A percentile compares a stretch with the other conserved stretches of the same genome.
These are phyloP conservation scores for Ailanthus altissimus DNA, from an alignment of 345 rosid species.

Conservation along the genomic window DNA sequence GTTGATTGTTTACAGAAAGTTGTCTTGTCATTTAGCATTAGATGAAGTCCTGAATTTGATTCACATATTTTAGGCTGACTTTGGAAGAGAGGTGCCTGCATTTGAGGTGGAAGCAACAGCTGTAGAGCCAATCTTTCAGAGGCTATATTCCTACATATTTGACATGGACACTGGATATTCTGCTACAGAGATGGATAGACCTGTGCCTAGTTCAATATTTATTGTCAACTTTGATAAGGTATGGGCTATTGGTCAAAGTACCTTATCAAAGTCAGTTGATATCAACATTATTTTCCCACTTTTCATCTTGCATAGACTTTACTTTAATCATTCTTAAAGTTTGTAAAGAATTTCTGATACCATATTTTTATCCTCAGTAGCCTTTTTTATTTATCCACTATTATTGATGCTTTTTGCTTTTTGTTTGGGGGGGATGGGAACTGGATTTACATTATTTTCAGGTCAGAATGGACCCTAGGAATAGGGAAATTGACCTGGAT, in stretches of 20 bases:
- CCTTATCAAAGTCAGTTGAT: conserved; percentile 4
- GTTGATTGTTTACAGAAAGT: conserved; percentile 5
- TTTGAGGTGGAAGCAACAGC: conserved; percentile 89
- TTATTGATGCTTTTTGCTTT: neutral
- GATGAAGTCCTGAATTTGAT: conserved; percentile 14
- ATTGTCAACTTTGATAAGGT: conserved; percentile 96
- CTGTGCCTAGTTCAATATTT: conserved; percentile 85
- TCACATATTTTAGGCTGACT: conserved; percentile 54
- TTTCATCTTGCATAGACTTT: neutral
- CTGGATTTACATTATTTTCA: conserved; percentile 30
- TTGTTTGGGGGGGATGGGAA: conserved; percentile 13
- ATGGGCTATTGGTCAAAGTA: too few species aligned
- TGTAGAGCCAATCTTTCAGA: conserved; percentile 78
- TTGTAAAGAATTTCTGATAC: neutral
- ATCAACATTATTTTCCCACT: neutral
- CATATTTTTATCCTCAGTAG: neutral
- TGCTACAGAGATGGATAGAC: conserved; percentile 61
- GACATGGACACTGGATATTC: conserved; percentile 58
- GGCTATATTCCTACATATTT: conserved; percentile 77
- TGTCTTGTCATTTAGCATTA: neutral
- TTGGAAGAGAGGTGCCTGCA: conserved; percentile 88
- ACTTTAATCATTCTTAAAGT: neutral
- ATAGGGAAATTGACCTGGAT: conserved; percentile 71
- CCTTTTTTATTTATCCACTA: conserved; percentile 11
- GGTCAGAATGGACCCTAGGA: conserved; percentile 98